Evolutionary conservation across 2,329 filamentous ascomycete species (phyloP).

Genomic region (Cercospora sesami): DNA sequence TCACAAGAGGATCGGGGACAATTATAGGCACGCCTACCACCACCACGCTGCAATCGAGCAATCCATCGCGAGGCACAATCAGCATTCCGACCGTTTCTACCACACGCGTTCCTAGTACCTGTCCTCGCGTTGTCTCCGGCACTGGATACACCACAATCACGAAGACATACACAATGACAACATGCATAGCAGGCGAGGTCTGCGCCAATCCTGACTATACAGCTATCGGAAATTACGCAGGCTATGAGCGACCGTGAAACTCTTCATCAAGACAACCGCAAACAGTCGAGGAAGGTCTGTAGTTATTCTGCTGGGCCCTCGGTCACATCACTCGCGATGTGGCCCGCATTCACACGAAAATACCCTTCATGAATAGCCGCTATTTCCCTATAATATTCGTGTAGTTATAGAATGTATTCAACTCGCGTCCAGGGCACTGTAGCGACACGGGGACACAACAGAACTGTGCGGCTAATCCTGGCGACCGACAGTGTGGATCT

Average conservation of each 20-base stretch:
- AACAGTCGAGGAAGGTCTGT: not conserved
- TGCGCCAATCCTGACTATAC: slow-evolving; percentile 34
- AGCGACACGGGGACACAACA: not conserved
- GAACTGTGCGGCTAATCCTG: not conserved
- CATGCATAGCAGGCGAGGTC: slow-evolving; percentile 33
- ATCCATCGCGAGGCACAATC: not conserved
- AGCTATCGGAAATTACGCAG: slow-evolving; percentile 25
- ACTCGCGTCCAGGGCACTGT: no score
- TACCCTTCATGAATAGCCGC: not conserved
- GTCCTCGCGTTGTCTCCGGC: slow-evolving; percentile 19
- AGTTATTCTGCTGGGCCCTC: not conserved
- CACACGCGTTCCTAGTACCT: slow-evolving; percentile 7
- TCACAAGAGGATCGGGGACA: not conserved
- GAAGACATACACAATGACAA: slow-evolving; percentile 37
- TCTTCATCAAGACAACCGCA: not conserved
- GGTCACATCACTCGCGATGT: not conserved
- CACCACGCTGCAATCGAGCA: not conserved
- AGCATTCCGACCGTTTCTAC: not conserved
- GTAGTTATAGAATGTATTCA: not conserved
- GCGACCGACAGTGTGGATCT: not conserved
- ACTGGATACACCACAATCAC: slow-evolving; percentile 37
- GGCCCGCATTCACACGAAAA: not conserved
- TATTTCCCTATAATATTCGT: not conserved
- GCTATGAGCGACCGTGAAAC: slow-evolving; percentile 14
- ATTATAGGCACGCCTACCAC: not conserved